These are phyloP conservation scores for Gracilariopsis chorda DNA, from an alignment of 23 red algal species.

Conservation along the genomic window DNA sequence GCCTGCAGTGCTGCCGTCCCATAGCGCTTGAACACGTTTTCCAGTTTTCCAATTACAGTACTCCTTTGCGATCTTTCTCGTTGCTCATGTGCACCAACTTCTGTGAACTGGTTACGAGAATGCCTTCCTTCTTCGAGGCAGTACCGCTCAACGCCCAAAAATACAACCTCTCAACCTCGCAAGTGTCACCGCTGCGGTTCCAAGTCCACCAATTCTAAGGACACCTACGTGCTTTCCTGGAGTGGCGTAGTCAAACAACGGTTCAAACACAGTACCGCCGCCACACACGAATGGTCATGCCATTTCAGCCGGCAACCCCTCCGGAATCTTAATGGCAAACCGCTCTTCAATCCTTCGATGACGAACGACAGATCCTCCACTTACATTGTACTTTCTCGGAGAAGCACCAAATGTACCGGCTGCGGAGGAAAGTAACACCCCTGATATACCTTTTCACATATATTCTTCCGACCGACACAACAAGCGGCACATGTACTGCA, in stretches of 20 bases:
- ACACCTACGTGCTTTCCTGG: slow-evolving; percentile 15
- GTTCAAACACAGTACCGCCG: slow-evolving; percentile 66
- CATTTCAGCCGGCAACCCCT: slow-evolving; percentile 29
- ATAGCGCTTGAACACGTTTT: too few species aligned
- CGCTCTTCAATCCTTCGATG: slow-evolving; percentile 54
- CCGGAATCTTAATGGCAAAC: slow-evolving; percentile 55
- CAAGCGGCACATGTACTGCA: slow-evolving; percentile 32
- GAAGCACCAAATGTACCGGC: slow-evolving; percentile 13
- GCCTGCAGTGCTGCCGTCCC: too few species aligned
- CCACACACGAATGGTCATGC: slow-evolving; percentile 63
- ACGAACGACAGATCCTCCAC: slow-evolving; percentile 21
- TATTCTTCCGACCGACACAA: slow-evolving; percentile 43
- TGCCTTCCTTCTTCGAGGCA: slow-evolving; percentile 26
- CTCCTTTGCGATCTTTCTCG: background rate
- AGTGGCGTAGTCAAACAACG: slow-evolving; percentile 25
- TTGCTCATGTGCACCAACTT: slow-evolving; percentile 32
- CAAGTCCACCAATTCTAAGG: slow-evolving; percentile 35
- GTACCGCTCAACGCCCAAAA: slow-evolving; percentile 4
- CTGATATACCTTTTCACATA: slow-evolving; percentile 38
- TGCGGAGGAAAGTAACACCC: slow-evolving; percentile 16
- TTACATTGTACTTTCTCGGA: slow-evolving; percentile 18
- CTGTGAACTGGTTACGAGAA: slow-evolving; percentile 26
- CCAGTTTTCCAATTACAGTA: slow-evolving; percentile 10
- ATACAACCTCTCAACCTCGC: slow-evolving; percentile 16
- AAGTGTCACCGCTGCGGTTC: slow-evolving; percentile 35